A percentile compares a stretch with the other conserved stretches of the same genome.
Conservation (phyloP, 306 rosid species). For the Corylus heterophylla region DNA sequence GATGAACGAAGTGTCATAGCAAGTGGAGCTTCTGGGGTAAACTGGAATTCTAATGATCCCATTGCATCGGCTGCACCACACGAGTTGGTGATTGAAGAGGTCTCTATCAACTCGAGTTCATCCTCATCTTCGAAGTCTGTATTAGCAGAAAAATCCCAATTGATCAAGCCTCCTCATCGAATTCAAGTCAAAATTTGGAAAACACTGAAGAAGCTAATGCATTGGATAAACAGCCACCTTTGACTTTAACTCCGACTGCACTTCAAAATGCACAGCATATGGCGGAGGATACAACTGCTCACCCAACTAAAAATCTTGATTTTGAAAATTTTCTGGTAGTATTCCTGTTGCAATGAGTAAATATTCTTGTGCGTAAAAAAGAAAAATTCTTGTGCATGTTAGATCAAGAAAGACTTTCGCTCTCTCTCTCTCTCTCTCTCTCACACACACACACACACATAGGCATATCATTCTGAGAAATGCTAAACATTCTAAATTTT, state of each 20-base stretch:
- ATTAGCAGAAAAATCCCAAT: neutral
- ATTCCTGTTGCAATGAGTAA: neutral
- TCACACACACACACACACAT: too few species aligned
- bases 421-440: neutral
- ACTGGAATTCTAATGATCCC: conserved; percentile 12
- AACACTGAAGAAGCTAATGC: conserved; percentile 22
- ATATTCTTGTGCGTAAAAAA: neutral
- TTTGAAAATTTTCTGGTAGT: conserved; percentile 40
- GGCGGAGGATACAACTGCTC: conserved; percentile 19
- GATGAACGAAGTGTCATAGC: conserved; percentile 5
- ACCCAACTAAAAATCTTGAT: conserved; percentile 21
- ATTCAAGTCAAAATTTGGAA: conserved; percentile 30
- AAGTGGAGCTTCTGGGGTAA: conserved; percentile 12
- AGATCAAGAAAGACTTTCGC: neutral
- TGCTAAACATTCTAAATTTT: too few species aligned
- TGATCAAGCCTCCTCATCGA: conserved; percentile 31
- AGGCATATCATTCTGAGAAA: neutral
- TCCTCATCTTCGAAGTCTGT: conserved; percentile 49
- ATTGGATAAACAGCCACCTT: conserved; percentile 16
- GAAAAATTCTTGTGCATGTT: neutral
- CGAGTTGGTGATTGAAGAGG: conserved; percentile 37
- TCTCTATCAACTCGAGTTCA: conserved; percentile 28
- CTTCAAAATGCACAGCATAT: conserved; percentile 9
- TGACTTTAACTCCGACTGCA: neutral
- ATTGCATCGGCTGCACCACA: conserved; percentile 20